Evolutionary conservation across 2,329 filamentous ascomycete genomes (phyloP).

Genomic region (Gnomoniopsis sp.): DNA sequence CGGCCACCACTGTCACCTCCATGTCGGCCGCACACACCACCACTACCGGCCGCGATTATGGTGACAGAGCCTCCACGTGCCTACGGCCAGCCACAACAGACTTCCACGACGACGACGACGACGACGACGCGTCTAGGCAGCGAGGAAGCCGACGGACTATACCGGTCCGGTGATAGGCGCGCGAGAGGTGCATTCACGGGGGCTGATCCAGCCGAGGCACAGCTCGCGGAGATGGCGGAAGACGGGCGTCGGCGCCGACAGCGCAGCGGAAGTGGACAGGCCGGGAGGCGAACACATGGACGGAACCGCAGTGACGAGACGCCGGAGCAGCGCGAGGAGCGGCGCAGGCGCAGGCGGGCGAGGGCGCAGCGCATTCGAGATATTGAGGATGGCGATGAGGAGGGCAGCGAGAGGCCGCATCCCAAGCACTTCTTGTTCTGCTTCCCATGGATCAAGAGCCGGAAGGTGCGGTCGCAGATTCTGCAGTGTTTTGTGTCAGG

Average conservation of each 20-base stretch:
- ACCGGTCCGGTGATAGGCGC: constrained; percentile 3
- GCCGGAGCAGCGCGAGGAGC: constrained; percentile 5
- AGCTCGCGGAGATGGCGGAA: constrained; percentile 42
- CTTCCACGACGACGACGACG: too few species aligned
- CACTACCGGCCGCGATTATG: background rate
- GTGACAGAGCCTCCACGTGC: constrained; percentile 5
- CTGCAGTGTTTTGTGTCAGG: constrained; percentile 64
- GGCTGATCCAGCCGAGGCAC: constrained; percentile 46
- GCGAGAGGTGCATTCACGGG: constrained; percentile 30
- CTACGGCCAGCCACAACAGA: background rate
- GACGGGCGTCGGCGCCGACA: constrained; percentile 34
- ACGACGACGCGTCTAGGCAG: constrained; percentile 9
- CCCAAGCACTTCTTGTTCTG: constrained; percentile 49
- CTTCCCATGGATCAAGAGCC: constrained; percentile 53
- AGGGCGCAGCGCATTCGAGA: constrained; percentile 12
- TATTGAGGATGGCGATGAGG: constrained; percentile 21
- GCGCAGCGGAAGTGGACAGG: constrained; percentile 8
- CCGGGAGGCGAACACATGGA: background rate
- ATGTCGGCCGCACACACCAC: background rate
- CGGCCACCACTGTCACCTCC: constrained; percentile 3
- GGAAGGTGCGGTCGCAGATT: constrained; percentile 51
- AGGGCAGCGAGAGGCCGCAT: constrained; percentile 19
- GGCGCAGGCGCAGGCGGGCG: constrained; percentile 4
- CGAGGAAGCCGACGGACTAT: constrained; percentile 15
- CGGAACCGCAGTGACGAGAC: constrained; percentile 19